These are phyloP conservation scores for Dalbergia oliveri DNA, from an alignment of 306 rosid species.

Conservation along the genomic window DNA sequence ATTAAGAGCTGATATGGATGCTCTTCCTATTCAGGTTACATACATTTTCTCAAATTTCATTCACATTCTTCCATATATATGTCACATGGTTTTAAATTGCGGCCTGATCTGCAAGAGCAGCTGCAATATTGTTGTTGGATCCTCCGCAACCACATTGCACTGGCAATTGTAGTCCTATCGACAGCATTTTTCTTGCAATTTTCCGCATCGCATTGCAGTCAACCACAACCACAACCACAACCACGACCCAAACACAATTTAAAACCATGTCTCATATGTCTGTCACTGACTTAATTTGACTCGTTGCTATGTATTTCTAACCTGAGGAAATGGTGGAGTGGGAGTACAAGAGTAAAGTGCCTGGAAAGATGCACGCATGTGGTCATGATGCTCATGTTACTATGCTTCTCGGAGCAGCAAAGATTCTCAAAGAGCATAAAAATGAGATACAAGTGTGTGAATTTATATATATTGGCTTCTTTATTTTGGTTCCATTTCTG, in stretches of 20 bases:
- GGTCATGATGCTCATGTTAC: constrained; percentile 88
- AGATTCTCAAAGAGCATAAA: constrained; percentile 75
- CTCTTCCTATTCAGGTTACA: constrained; percentile 75
- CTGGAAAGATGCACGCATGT: constrained; percentile 87
- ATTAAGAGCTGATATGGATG: constrained; percentile 90
- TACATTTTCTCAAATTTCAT: neutral
- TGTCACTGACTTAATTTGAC: neutral
- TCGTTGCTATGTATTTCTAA: neutral
- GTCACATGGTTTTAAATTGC: too few species aligned
- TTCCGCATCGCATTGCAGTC: too few species aligned
- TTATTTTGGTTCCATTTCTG: neutral
- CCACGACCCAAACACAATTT: too few species aligned
- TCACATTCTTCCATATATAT: too few species aligned
- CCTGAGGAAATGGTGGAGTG: constrained; percentile 81
- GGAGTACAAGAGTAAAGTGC: constrained; percentile 79
- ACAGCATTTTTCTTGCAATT: too few species aligned
- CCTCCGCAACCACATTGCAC: too few species aligned
- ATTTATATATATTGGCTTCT: neutral
- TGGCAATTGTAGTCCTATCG: too few species aligned
- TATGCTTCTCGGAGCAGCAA: constrained; percentile 90
- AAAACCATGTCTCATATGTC: neutral
- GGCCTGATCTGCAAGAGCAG: too few species aligned
- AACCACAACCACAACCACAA: too few species aligned
- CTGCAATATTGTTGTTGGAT: too few species aligned
- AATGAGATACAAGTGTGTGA: constrained; percentile 52